Conservation (phyloP, 2,329 filamentous ascomycete species). For the Venturia effusa region DNA sequence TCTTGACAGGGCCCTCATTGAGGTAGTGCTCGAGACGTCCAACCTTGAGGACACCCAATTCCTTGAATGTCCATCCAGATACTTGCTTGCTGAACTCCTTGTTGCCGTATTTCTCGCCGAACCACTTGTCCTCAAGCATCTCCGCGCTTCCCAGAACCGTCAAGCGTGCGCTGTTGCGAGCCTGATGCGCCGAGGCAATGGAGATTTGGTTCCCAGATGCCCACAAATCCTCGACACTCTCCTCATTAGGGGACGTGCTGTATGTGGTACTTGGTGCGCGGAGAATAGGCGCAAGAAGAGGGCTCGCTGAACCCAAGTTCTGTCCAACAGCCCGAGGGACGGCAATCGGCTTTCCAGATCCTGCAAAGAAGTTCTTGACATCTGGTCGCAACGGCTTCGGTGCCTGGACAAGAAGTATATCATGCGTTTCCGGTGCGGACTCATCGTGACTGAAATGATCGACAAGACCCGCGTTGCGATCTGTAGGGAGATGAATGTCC, state of each 20-base stretch:
- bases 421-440: constrained; percentile 71
- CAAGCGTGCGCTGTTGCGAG: constrained; percentile 85
- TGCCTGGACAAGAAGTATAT: constrained; percentile 69
- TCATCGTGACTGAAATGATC: constrained; percentile 95
- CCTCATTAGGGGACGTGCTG: constrained; percentile 86
- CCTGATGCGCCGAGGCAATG: constrained; percentile 78
- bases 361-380: constrained; percentile 62
- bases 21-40: constrained; percentile 71
- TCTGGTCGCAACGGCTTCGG: constrained; percentile 55
- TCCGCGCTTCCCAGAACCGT: constrained; percentile 77
- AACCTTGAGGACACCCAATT: constrained; percentile 79
- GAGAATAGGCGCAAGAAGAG: constrained; percentile 70
- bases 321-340: constrained; percentile 75
- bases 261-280: constrained; percentile 79
- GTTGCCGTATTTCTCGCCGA: constrained; percentile 70
- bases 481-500: constrained; percentile 76
- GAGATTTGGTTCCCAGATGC: constrained; percentile 74
- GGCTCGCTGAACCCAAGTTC: constrained; percentile 61
- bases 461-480: constrained; percentile 75
- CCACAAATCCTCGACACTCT: constrained; percentile 68
- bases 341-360: constrained; percentile 53
- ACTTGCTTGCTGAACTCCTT: constrained; percentile 74
- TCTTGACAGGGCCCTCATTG: constrained; percentile 35
- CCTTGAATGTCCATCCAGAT: constrained; percentile 93
- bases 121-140: constrained; percentile 81